phyloP scores from a whole-genome alignment of 1,284 basidiomycete genomes.

The Ganoderma lingzhi region DNA sequence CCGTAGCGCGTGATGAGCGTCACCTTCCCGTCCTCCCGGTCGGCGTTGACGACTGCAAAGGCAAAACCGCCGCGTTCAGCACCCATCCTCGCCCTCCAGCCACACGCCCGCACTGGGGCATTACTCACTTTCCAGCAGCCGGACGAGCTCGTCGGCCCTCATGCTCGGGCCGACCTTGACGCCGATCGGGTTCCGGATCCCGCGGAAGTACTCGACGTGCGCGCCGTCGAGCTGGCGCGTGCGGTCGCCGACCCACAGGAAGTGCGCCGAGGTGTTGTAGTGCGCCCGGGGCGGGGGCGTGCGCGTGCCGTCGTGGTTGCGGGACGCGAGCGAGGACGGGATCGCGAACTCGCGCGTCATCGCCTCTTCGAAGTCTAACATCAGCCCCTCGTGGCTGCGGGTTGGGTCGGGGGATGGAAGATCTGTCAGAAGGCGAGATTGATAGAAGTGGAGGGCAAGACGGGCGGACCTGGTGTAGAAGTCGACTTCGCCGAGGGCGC shows the following conservation, averaged over 20 bases:
- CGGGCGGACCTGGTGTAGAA: conserved; percentile 88
- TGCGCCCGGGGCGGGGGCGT: conserved; percentile 46
- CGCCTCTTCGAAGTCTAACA: conserved; percentile 94
- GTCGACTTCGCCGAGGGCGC: conserved; percentile 90
- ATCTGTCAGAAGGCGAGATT: not conserved
- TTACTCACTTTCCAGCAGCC: conserved; percentile 78
- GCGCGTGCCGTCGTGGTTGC: conserved; percentile 38
- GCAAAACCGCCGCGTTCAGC: not conserved
- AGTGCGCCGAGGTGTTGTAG: conserved; percentile 93
- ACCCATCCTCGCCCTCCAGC: too few relatives aligned
- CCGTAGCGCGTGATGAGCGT: conserved; percentile 96
- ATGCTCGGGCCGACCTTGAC: conserved; percentile 96
- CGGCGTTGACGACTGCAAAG: conserved; percentile 82
- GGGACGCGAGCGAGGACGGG: conserved; percentile 41
- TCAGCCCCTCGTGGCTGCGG: conserved; percentile 89
- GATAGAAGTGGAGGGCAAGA: not conserved
- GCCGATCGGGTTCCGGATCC: conserved; percentile 96
- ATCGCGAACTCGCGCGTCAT: conserved; percentile 76
- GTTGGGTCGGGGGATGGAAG: not conserved
- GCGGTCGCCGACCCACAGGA: conserved; percentile 97
- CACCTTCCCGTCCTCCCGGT: conserved; percentile 83
- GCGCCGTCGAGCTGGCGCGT: conserved; percentile 94
- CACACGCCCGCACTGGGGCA: not conserved
- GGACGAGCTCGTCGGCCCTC: conserved; percentile 82
- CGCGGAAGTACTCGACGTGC: conserved; percentile 95